These are phyloP conservation scores for Rickenella mellea DNA, from an alignment of 768 basidiomycete species.

Conservation along the genomic window DNA sequence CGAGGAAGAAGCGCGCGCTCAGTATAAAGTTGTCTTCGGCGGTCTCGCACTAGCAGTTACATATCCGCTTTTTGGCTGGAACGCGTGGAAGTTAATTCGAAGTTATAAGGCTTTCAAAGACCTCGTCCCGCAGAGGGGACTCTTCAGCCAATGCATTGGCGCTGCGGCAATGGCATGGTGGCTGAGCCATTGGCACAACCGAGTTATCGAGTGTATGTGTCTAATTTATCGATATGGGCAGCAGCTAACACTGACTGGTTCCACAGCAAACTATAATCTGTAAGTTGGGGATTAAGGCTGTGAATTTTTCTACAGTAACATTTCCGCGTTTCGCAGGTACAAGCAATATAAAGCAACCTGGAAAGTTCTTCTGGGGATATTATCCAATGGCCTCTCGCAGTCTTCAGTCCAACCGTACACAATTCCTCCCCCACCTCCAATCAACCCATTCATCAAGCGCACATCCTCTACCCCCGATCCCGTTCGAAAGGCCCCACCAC, in stretches of 20 bases:
- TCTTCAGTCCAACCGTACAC: constrained; percentile 25
- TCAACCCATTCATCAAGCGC: constrained; percentile 32
- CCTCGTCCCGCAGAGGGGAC: not conserved
- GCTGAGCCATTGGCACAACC: constrained; percentile 36
- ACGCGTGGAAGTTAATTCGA: not conserved
- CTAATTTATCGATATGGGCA: not conserved
- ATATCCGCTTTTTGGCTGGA: constrained; percentile 1
- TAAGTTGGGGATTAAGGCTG: constrained; percentile 7
- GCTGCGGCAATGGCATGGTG: constrained; percentile 14
- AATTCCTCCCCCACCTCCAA: constrained; percentile 29
- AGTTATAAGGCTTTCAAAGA: not conserved
- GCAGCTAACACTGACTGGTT: not conserved
- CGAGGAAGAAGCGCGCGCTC: constrained; percentile 62
- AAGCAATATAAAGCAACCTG: constrained; percentile 25
- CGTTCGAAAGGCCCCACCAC: constrained; percentile 8
- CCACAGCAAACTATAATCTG: constrained; percentile 18
- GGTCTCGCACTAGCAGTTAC: constrained; percentile 22
- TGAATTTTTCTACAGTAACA: not conserved
- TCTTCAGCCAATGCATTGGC: not conserved
- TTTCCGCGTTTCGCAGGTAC: constrained; percentile 10
- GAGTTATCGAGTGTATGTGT: constrained; percentile 26
- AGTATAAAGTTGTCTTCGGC: constrained; percentile 59
- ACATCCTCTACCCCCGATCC: not conserved
- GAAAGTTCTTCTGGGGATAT: constrained; percentile 22
- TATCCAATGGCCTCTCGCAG: constrained; percentile 7